These are phyloP conservation scores for Calophaca sinica DNA, from an alignment of 306 rosid genomes.

Conservation along the genomic window DNA sequence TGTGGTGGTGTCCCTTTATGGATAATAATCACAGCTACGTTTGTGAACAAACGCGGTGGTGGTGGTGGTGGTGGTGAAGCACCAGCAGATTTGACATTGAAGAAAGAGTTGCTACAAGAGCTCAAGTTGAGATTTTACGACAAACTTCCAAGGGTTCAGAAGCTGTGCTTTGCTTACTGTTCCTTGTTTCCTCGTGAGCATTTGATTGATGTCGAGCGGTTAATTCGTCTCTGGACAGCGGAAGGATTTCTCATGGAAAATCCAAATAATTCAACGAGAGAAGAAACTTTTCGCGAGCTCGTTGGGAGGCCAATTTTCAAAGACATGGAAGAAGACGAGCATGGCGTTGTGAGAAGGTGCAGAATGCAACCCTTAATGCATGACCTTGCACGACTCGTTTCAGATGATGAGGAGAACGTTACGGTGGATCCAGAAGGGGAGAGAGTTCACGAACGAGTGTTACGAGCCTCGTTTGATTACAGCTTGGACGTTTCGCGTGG, in stretches of 20 bases:
- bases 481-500: background rate
- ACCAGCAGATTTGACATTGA: too few species aligned
- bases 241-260: background rate
- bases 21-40: too few species aligned
- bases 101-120: too few species aligned
- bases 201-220: background rate
- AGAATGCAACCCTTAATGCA: conserved; percentile 1
- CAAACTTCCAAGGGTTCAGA: background rate
- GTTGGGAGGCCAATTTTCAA: background rate
- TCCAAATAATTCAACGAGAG: too few species aligned
- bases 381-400: background rate
- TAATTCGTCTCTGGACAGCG: conserved; percentile 8
- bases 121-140: too few species aligned
- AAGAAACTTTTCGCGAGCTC: background rate
- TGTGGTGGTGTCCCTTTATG: background rate
- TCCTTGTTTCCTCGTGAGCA: conserved; percentile 2
- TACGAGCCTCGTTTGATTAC: conserved; percentile 17
- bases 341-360: background rate
- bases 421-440: background rate
- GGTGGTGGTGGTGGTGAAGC: too few species aligned
- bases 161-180: background rate
- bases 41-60: too few species aligned
- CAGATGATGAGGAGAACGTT: background rate
- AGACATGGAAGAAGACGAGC: background rate
- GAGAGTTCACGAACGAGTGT: background rate